Evolutionary conservation across 495 filamentous ascomycete species (phyloP), one percentile per base, ranked within the genome.

Genomic region (Usnea hakonensis): DNA sequence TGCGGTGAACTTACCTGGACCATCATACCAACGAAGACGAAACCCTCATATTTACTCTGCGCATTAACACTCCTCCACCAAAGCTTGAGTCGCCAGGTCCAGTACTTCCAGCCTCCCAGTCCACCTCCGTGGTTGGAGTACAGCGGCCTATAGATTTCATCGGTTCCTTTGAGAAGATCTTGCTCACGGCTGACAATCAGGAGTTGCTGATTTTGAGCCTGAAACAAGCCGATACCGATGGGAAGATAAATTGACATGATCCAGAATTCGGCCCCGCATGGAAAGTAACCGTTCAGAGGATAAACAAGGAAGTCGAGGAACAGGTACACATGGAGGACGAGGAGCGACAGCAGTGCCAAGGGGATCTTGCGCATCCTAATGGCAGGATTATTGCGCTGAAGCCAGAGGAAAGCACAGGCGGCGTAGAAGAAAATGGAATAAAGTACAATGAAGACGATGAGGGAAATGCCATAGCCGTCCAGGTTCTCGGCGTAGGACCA

Each of bases 171-270:
- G 17, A 78, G 77, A 50, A 74, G 70, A 66, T 74, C 74, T 68
- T 85, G 82, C 35, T 75, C 69, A 64, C 75, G 80, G 60, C 85
- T 84, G 60, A 87, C 75, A 59, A 84, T 75, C n/a, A 88, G 76
- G 67, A 89, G 84, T 61, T 84, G 84, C 64, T 74, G 79, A 70
- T 87, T 87, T 44, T 81, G 80, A 44, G 82, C 88, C 67, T 90
- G 86, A 72, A 90, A 90, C 3, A 89, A 72, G 21, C 83, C 87
- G 64, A 90, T 81, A 33, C 88, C 87, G 32, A 84, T 79, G 5
- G 88, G 88, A 36, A 90, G 76, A 32, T 62, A 87, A 46, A 84
- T 79, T 56, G 85, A 80, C 88, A 91, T 91, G 69, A 89, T 77
- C 86, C 87, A 91, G 72, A 80, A 91, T 68, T 88, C 79, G 21